phyloP scores from a whole-genome alignment of 305 asterid species.

The Lippia alba region DNA sequence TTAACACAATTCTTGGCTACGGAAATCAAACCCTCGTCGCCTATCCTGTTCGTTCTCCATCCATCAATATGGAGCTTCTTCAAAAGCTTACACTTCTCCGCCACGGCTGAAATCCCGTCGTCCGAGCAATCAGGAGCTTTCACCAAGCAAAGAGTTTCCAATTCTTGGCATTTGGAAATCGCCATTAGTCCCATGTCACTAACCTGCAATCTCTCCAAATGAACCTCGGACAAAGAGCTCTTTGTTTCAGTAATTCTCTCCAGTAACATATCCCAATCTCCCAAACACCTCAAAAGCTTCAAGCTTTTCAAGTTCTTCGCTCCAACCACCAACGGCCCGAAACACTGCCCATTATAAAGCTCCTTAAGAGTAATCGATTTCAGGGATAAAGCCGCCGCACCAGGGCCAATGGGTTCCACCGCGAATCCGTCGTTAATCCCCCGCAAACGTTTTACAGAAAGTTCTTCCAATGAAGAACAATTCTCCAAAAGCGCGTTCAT shows the following conservation, averaged over 20 bases:
- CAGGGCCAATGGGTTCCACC: conserved; percentile 63
- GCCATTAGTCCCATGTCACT: conserved; percentile 57
- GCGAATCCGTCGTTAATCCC: conserved; percentile 54
- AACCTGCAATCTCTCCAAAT: conserved; percentile 70
- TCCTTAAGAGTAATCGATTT: conserved; percentile 62
- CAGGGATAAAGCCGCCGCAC: conserved; percentile 46
- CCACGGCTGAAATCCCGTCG: conserved; percentile 54
- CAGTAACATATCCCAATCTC: conserved; percentile 64
- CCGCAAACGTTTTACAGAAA: conserved; percentile 59
- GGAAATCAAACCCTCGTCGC: conserved; percentile 58
- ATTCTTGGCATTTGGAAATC: conserved; percentile 45
- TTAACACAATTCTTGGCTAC: conserved; percentile 53
- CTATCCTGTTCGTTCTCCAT: conserved; percentile 70
- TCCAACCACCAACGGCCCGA: conserved; percentile 54
- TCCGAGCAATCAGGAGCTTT: conserved; percentile 64
- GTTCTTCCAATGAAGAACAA: conserved; percentile 56
- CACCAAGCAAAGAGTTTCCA: conserved; percentile 61
- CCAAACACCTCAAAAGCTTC: conserved; percentile 60
- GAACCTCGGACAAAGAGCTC: conserved; percentile 54
- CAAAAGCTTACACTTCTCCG: conserved; percentile 60
- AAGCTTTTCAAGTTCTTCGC: conserved; percentile 53
- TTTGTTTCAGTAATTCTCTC: conserved; percentile 44
- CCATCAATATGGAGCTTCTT: conserved; percentile 73
- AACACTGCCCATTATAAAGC: conserved; percentile 59
- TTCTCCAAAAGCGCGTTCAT: conserved; percentile 61